These are phyloP conservation scores for Metschnikowia lochheadii DNA, from an alignment of 805 yeast genomes.

Conservation along the genomic window DNA sequence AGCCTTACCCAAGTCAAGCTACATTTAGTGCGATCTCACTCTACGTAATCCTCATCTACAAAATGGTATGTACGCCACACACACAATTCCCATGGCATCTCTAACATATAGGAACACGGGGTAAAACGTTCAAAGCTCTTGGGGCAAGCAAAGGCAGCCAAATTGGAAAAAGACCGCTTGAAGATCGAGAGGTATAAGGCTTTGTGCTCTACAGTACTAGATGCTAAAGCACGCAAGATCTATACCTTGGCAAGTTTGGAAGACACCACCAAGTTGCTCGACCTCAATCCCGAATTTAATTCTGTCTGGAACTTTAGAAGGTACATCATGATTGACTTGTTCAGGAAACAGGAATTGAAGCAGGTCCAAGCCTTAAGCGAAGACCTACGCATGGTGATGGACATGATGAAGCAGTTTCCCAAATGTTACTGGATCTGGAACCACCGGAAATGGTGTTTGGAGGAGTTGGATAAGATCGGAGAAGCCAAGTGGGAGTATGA, in stretches of 20 bases:
- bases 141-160: slow-evolving; percentile 50
- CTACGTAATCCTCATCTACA: background rate
- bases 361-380: slow-evolving; percentile 29
- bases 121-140: slow-evolving; percentile 57
- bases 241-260: slow-evolving; percentile 39
- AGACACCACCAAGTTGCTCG: slow-evolving; percentile 54
- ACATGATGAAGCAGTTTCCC: slow-evolving; percentile 61
- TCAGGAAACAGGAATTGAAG: slow-evolving; percentile 13
- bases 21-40: background rate
- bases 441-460: slow-evolving; percentile 80
- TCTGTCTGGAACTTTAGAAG: slow-evolving; percentile 88
- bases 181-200: slow-evolving; percentile 55
- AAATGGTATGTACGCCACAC: slow-evolving; percentile 8
- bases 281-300: slow-evolving; percentile 79
- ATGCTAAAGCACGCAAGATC: slow-evolving; percentile 15
- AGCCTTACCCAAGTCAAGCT: background rate
- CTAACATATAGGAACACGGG: slow-evolving; percentile 54
- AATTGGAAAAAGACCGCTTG: slow-evolving; percentile 52
- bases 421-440: slow-evolving; percentile 98
- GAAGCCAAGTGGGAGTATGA: slow-evolving; percentile 67
- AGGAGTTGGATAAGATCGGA: slow-evolving; percentile 40
- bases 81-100: background rate
- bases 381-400: slow-evolving; percentile 62
- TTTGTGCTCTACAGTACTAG: slow-evolving; percentile 44
- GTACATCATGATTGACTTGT: slow-evolving; percentile 49